Evolutionary conservation across 2,329 filamentous ascomycete species (phyloP).

Genomic region (Talaromyces rugulosus): DNA sequence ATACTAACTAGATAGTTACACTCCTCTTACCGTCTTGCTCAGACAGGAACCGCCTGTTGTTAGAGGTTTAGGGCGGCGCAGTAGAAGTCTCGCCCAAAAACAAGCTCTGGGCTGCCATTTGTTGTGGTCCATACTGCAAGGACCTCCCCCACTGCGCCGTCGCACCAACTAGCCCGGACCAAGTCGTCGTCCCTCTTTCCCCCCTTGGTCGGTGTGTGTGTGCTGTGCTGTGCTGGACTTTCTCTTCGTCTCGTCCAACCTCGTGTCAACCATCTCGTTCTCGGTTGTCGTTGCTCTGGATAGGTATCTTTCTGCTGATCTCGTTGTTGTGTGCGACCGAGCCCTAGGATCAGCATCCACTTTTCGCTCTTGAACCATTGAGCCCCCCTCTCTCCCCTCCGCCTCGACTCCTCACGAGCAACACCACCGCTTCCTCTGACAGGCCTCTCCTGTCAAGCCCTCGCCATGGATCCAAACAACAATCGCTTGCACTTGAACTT

Average conservation of each 20-base stretch:
- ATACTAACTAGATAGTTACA: too few relatives aligned
- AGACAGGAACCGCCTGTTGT: not conserved
- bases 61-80: too few relatives aligned
- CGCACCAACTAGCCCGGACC: constrained; percentile 7
- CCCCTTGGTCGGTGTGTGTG: constrained; percentile 5
- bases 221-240: not conserved
- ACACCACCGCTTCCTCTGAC: not conserved
- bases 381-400: not conserved
- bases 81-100: not conserved
- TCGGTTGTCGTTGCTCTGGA: not conserved
- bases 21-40: not conserved
- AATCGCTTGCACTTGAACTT: constrained; percentile 51
- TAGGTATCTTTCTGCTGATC: not conserved
- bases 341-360: not conserved
- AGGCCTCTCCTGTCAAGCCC: constrained; percentile 14
- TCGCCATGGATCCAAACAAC: constrained; percentile 59
- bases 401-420: not conserved
- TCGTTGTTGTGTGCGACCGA: not conserved
- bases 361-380: not conserved
- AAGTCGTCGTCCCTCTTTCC: constrained; percentile 5
- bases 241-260: not conserved
- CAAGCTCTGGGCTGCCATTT: not conserved
- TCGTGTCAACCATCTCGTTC: not conserved
- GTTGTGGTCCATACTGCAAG: not conserved
- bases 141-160: constrained; percentile 5